A percentile compares a stretch with the other conserved stretches of the same genome.
phyloP scores from a whole-genome alignment of 1,284 basidiomycete genomes.

The Microbotryum saponariae region DNA sequence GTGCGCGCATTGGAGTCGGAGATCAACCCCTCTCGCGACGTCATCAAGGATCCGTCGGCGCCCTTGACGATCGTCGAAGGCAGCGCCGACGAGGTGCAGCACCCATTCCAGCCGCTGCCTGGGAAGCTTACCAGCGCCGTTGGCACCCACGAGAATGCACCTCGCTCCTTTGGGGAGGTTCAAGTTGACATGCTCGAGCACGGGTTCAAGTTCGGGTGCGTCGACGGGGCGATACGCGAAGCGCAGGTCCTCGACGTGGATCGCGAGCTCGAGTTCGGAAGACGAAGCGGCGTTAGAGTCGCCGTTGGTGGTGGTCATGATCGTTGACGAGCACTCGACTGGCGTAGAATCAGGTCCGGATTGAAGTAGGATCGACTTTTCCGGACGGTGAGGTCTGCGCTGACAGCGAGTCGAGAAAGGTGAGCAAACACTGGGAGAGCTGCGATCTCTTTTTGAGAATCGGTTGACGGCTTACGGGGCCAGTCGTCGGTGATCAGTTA shows the following conservation, averaged over 20 bases:
- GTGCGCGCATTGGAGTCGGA: neutral
- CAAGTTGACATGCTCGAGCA: constrained; percentile 58
- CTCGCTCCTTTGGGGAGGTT: constrained; percentile 63
- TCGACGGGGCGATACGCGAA: constrained; percentile 51
- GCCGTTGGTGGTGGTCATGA: no score
- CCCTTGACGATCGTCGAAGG: neutral
- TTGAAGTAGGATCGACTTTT: no score
- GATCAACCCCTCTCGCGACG: neutral
- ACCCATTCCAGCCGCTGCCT: no score
- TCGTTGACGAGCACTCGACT: no score
- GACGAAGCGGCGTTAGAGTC: no score
- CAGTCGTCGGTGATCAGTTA: no score
- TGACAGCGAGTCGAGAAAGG: no score
- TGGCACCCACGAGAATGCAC: constrained; percentile 80
- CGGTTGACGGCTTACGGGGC: no score
- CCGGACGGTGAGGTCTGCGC: no score
- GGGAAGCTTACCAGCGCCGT: constrained; percentile 58
- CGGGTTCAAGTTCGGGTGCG: constrained; percentile 29
- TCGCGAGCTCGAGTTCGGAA: constrained; percentile 39
- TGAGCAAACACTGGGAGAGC: no score
- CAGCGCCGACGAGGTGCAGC: neutral
- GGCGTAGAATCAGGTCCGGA: no score
- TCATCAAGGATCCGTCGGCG: neutral
- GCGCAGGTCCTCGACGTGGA: constrained; percentile 55
- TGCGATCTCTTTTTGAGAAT: no score